Conservation (phyloP, 2,329 filamentous ascomycete genomes). For the Proliferodiscus dingleyae region DNA sequence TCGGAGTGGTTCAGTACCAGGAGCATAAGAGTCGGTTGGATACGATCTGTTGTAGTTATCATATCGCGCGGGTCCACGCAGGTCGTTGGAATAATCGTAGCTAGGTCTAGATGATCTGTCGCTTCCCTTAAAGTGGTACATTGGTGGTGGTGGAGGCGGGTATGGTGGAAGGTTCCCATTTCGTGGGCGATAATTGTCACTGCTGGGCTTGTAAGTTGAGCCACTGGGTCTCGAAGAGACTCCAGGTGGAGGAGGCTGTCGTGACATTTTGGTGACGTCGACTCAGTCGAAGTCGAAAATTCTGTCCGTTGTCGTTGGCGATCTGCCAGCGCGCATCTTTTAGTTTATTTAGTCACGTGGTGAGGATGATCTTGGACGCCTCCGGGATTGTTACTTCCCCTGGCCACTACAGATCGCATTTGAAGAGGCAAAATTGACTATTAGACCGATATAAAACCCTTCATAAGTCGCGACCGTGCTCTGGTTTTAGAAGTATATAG, state of each 20-base stretch:
- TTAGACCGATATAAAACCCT: too few species aligned
- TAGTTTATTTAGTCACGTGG: too few species aligned
- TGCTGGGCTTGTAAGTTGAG: not conserved
- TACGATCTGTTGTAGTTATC: constrained; percentile 3
- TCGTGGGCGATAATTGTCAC: constrained; percentile 2
- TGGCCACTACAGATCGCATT: too few species aligned
- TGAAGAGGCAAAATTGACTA: too few species aligned
- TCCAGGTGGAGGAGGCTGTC: constrained; percentile 27
- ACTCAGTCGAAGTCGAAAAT: constrained; percentile 2
- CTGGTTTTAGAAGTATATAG: too few species aligned
- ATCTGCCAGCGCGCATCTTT: too few species aligned
- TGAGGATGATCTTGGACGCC: too few species aligned
- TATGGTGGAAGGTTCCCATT: not conserved
- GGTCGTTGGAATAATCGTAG: not conserved
- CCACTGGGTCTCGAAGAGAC: constrained; percentile 18
- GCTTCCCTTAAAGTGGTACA: constrained; percentile 1
- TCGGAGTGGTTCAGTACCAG: constrained; percentile 9
- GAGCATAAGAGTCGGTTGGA: constrained; percentile 10
- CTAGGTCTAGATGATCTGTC: not conserved
- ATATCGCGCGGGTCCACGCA: constrained; percentile 15
- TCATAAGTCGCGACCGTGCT: too few species aligned
- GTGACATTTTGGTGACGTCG: constrained; percentile 22
- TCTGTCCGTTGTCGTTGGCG: not conserved
- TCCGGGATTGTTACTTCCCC: too few species aligned
- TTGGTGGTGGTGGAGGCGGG: not conserved